Evolutionary conservation across 345 rosid species (phyloP).

Genomic region (Murraya koenigii): DNA sequence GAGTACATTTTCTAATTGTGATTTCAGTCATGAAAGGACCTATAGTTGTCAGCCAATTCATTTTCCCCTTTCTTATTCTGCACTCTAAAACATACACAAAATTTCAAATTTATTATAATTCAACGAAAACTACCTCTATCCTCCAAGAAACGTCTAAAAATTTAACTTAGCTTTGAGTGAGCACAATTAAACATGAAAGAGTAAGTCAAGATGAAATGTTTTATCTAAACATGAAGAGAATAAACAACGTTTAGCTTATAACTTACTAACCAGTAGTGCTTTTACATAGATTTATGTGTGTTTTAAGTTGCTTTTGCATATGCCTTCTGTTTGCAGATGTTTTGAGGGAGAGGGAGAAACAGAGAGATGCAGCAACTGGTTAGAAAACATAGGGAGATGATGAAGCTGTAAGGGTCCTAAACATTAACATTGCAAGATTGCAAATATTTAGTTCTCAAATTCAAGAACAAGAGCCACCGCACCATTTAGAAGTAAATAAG

Average conservation of each 20-base stretch:
- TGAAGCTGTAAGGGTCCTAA: not conserved
- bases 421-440: not conserved
- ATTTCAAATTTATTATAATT: not conserved
- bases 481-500: not conserved
- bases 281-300: not conserved
- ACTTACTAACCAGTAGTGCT: not conserved
- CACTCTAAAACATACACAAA: not conserved
- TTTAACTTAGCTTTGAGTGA: not conserved
- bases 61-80: not conserved
- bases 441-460: not conserved
- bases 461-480: slow-evolving; percentile 2
- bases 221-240: not conserved
- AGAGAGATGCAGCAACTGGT: not conserved
- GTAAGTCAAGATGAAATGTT: not conserved
- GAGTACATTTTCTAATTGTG: not conserved
- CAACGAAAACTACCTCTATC: not conserved
- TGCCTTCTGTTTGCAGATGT: not conserved
- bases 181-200: not conserved
- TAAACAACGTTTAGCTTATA: not conserved
- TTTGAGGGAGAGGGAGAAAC: not conserved
- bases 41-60: not conserved
- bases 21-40: not conserved
- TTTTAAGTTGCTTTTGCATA: not conserved
- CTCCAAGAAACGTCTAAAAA: not conserved
- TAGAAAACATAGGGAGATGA: not conserved